Evolutionary conservation across 345 rosid species (phyloP), one percentile per base, ranked within the genome.

Genomic region (Aquilaria sinensis): DNA sequence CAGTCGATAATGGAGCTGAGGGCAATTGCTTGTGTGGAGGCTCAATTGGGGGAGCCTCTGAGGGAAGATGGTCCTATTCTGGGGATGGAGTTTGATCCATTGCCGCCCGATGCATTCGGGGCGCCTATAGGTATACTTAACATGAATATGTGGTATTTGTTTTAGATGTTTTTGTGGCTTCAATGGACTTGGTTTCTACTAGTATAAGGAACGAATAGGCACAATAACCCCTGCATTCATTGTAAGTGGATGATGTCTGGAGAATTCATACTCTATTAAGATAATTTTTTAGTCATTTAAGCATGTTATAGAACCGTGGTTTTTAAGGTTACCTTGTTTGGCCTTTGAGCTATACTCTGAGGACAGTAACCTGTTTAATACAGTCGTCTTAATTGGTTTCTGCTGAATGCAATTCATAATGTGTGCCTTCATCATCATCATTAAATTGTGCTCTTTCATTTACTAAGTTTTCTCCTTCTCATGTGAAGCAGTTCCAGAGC

Each of bases 101-200:
- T 95, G 78, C 99, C 99, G 51, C 97, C 98, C 51, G 98, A 86
- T 78, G 96, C 99, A 0, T 95, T 95, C 34, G 96, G 96, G 5
- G 78, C 83, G 15, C 96, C 93, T 51, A 76, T 89, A 70, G 96
- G 99, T 95, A 84, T 59, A 56, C 60, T 23, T 45, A 9, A 37
- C 8, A 37, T 37, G 43, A 37, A 37, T 37, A 37, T 37, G 7
- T 4, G 5, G 5, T 37, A 3, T 2, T 37, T 9, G 43, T 37
- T 37, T 37, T 9, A 37, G 43, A 37, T 37, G 5, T 4, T 37
- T 37, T 37, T 37, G 43, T 37, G 43, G 43, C 43, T 37, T 37
- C 43, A 37, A 9, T 37, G 43, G 43, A 37, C 43, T 9, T 37
- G 43, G 5, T 37, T 37, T 37, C 3, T 37, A 37, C 43, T 37